Percentiles rank a stretch among this genome's conserved stretches.
Evolutionary conservation across 371 early-diverging fungal genomes (phyloP).

Genomic region (Rhizopus arrhizus): DNA sequence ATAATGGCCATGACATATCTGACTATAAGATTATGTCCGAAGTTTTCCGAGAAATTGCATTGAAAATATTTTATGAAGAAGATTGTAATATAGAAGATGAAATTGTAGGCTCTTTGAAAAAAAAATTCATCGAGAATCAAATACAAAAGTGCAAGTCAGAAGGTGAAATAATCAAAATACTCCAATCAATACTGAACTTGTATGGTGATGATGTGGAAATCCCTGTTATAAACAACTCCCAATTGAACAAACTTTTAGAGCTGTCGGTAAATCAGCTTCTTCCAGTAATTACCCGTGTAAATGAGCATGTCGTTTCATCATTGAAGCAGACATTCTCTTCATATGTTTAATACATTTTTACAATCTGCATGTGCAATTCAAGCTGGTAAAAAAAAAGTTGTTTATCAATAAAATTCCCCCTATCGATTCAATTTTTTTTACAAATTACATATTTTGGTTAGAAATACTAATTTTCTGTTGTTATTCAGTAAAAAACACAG

Average conservation of each 20-base stretch:
- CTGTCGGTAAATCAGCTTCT: constrained; percentile 2
- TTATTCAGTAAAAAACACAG: constrained; percentile 32
- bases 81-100: background rate
- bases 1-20: constrained; percentile 7
- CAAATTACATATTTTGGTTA: constrained; percentile 1
- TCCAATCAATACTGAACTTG: constrained; percentile 4
- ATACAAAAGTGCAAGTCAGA: constrained; percentile 2
- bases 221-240: constrained; percentile 1
- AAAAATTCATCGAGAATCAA: constrained; percentile 1
- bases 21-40: constrained; percentile 1
- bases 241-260: constrained; percentile 1
- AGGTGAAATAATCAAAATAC: constrained; percentile 2
- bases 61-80: constrained; percentile 5
- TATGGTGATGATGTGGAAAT: constrained; percentile 2
- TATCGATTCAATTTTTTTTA: background rate
- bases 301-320: constrained; percentile 3
- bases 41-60: constrained; percentile 5
- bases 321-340: constrained; percentile 5
- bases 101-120: constrained; percentile 1
- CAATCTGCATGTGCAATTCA: too few species aligned
- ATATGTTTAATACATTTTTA: too few species aligned
- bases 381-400: too few species aligned
- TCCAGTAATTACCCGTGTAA: constrained; percentile 1
- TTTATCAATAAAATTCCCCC: too few species aligned
- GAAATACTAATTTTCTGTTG: background rate